phyloP scores from a whole-genome alignment of 139 green algal species.

The Volvox reticuliferus region DNA sequence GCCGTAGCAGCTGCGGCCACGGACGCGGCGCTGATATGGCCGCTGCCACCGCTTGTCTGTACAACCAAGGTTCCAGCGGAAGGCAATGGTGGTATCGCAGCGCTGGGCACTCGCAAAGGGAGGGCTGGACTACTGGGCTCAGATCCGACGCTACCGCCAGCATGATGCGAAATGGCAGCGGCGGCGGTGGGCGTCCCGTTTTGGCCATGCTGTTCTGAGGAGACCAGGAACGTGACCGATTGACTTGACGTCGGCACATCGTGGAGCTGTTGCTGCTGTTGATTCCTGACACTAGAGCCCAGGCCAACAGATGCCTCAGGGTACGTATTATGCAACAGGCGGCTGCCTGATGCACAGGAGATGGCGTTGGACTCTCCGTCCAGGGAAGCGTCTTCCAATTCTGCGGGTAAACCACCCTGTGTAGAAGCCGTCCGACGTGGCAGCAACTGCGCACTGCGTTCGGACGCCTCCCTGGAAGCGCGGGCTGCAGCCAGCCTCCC shows the following conservation, averaged over 20 bases:
- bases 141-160: background rate
- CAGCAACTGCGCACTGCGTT: background rate
- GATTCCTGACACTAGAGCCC: background rate
- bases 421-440: background rate
- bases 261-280: background rate
- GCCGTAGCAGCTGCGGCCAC: background rate
- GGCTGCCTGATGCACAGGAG: background rate
- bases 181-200: constrained; percentile 24
- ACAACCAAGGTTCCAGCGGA: background rate
- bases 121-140: background rate
- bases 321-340: background rate
- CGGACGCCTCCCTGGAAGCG: constrained; percentile 2
- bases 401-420: background rate
- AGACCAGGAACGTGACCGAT: constrained; percentile 24
- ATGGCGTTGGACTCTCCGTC: background rate
- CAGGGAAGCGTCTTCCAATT: constrained; percentile 16
- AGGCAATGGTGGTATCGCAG: background rate
- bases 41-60: background rate
- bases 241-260: background rate
- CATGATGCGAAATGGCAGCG: background rate
- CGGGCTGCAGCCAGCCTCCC: constrained; percentile 26
- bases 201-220: background rate
- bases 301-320: background rate
- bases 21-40: background rate
- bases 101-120: background rate